Evolutionary conservation across 2,329 filamentous ascomycete species (phyloP).

Genomic region (Claviceps sorghi): DNA sequence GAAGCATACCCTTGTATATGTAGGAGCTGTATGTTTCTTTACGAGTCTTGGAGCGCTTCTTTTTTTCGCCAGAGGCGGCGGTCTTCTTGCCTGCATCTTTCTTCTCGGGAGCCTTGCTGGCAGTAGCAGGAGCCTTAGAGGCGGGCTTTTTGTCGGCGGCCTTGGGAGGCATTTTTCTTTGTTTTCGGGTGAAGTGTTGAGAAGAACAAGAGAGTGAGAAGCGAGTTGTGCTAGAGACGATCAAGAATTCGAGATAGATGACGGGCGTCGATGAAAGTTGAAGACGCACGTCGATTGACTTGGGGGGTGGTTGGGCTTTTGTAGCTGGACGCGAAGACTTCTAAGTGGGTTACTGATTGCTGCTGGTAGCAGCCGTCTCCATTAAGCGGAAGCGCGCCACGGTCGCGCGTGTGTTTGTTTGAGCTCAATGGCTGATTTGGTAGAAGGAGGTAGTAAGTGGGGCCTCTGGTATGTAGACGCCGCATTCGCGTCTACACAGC

Average conservation of each 20-base stretch:
- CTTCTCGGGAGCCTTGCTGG: conserved; percentile 67
- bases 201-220: conserved; percentile 5
- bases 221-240: conserved; percentile 4
- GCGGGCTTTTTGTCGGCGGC: conserved; percentile 97
- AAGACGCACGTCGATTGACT: conserved; percentile 31
- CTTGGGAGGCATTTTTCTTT: conserved; percentile 84
- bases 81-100: conserved; percentile 99
- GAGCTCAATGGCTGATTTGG: conserved; percentile 3
- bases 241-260: conserved; percentile 17
- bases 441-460: conserved; percentile 3
- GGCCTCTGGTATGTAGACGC: neutral
- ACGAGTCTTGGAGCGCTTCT: conserved; percentile 99
- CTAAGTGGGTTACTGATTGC: conserved; percentile 44
- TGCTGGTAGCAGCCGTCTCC: conserved; percentile 9
- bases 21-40: conserved; percentile 99
- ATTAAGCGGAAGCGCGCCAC: conserved; percentile 6
- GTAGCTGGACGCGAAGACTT: conserved; percentile 42
- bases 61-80: conserved; percentile 90
- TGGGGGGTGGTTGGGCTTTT: conserved; percentile 41
- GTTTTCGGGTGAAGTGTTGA: conserved; percentile 9
- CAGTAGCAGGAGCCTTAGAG: conserved; percentile 79
- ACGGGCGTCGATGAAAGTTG: conserved; percentile 27
- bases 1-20: conserved; percentile 88
- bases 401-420: conserved; percentile 8
- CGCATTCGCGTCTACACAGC: neutral